Conservation (phyloP, 352 stramenopile species). For the Pythium myriotylum region DNA sequence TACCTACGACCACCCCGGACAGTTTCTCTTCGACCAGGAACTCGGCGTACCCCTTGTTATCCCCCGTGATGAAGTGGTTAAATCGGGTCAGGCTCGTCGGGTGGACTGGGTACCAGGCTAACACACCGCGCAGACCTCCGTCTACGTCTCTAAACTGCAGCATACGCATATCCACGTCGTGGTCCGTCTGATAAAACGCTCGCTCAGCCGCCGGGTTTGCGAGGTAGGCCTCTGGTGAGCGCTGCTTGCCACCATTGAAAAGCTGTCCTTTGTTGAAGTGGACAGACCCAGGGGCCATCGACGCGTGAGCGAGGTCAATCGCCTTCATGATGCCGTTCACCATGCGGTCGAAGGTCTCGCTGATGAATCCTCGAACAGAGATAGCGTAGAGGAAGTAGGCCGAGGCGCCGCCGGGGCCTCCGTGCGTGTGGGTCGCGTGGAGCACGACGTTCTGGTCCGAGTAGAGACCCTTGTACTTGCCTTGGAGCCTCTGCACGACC, state of each 20-base stretch:
- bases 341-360: slow-evolving; percentile 63
- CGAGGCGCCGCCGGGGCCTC: slow-evolving; percentile 58
- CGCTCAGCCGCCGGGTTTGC: slow-evolving; percentile 65
- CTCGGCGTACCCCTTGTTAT: slow-evolving; percentile 71
- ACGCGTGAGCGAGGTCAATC: slow-evolving; percentile 61
- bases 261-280: neutral
- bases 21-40: slow-evolving; percentile 46
- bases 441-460: slow-evolving; percentile 71
- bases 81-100: slow-evolving; percentile 72
- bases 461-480: slow-evolving; percentile 50
- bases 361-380: slow-evolving; percentile 45
- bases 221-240: slow-evolving; percentile 36
- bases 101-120: slow-evolving; percentile 68
- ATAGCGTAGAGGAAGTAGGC: slow-evolving; percentile 72
- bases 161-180: slow-evolving; percentile 67
- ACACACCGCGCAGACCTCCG: slow-evolving; percentile 44
- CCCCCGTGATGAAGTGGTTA: slow-evolving; percentile 62
- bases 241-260: too few relatives aligned
- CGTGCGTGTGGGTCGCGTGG: slow-evolving; percentile 86
- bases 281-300: slow-evolving; percentile 48
- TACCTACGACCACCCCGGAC: slow-evolving; percentile 29
- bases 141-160: slow-evolving; percentile 32
- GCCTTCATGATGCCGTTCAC: slow-evolving; percentile 68
- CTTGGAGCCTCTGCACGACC: slow-evolving; percentile 40
- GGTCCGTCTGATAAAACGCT: slow-evolving; percentile 47